These are phyloP conservation scores for Theobroma cacao DNA, from an alignment of 345 rosid genomes.

Conservation along the genomic window DNA sequence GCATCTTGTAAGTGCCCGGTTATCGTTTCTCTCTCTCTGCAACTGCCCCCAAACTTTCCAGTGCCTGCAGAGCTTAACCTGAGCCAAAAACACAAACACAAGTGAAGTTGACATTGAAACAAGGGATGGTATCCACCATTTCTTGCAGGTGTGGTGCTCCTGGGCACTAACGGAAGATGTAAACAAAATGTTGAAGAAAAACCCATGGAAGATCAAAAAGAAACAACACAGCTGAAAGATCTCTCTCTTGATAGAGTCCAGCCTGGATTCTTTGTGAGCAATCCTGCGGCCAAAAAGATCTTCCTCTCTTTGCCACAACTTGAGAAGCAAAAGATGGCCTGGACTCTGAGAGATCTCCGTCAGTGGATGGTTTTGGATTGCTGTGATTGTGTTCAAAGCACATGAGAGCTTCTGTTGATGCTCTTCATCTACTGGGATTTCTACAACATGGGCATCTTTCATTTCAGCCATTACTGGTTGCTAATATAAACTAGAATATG, in stretches of 20 bases:
- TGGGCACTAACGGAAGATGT: slow-evolving; percentile 38
- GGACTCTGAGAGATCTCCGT: slow-evolving; percentile 88
- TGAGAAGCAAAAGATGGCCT: slow-evolving; percentile 86
- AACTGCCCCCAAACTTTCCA: slow-evolving; percentile 73
- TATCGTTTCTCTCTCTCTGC: slow-evolving; percentile 68
- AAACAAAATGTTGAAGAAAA: slow-evolving; percentile 64
- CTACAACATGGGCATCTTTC: slow-evolving; percentile 73
- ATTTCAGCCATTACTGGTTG: slow-evolving; percentile 40
- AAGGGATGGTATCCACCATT: slow-evolving; percentile 84
- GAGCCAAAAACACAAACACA: slow-evolving; percentile 63
- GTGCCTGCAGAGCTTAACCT: slow-evolving; percentile 64
- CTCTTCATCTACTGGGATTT: slow-evolving; percentile 81
- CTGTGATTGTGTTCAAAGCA: slow-evolving; percentile 36
- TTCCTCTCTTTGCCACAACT: slow-evolving; percentile 95
- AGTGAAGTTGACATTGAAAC: slow-evolving; percentile 59
- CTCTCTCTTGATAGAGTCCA: slow-evolving; percentile 76
- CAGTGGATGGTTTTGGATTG: slow-evolving; percentile 85
- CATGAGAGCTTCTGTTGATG: slow-evolving; percentile 44
- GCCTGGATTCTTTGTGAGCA: slow-evolving; percentile 53
- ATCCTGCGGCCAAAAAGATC: slow-evolving; percentile 50
- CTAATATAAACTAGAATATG: not conserved
- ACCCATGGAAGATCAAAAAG: slow-evolving; percentile 66
- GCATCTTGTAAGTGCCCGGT: slow-evolving; percentile 65
- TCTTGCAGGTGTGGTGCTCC: slow-evolving; percentile 36
- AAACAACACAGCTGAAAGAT: slow-evolving; percentile 80